Base-by-base conservation (phyloP, 768 basidiomycete genomes). In the Lactarius sanguifluus region DNA sequence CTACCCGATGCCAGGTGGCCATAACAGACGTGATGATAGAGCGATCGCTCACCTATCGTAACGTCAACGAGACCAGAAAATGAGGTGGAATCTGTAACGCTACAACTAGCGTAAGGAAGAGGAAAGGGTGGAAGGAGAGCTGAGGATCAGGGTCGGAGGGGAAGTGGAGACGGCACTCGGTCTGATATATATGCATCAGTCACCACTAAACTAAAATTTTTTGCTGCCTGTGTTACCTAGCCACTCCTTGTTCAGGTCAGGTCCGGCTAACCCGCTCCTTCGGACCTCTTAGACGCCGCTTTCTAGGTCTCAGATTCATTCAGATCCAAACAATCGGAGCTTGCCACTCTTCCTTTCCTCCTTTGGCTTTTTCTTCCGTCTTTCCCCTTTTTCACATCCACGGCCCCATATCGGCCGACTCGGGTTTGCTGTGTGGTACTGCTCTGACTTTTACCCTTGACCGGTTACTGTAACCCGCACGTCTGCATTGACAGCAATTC, bases 121-220 rank as follows among this genome's bases (percentile, higher is more conserved):
- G 59, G 3, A 25, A 16, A 12, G 34, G 59, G 23, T 12, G 15
- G 34, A 16, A 8, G 32, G 20, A 18, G 23, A 15, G 58, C 45
- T 38, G 50, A 60, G 66, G 62, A 63, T 67, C 66, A 64, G 66
- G 60, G 66, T 64, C 62, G 62, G 52, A 56, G 66, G 58, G 66
- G 20, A 28, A 1, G 40, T 67, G 61, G 66, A 62, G 50, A 43
- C 28, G 32, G 36, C 28, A 25, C 16, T 12, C 12, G 32, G 30
- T 15, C 30, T 8, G 20, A 23, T 66, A 66, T 63, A 64, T 64
- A 63, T 59, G 41, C 56, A 62, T 66, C 65, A 63, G 61, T 54
- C 9, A 20, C 18, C 9, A 38, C 9, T 2, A 18, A 58, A n/a
- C n/a, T n/a, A n/a, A 60, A 64, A 9, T 6, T 13, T 58, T 58